Evolutionary conservation across 441 rosid genomes (phyloP).

Genomic region (Euphorbia corollata): DNA sequence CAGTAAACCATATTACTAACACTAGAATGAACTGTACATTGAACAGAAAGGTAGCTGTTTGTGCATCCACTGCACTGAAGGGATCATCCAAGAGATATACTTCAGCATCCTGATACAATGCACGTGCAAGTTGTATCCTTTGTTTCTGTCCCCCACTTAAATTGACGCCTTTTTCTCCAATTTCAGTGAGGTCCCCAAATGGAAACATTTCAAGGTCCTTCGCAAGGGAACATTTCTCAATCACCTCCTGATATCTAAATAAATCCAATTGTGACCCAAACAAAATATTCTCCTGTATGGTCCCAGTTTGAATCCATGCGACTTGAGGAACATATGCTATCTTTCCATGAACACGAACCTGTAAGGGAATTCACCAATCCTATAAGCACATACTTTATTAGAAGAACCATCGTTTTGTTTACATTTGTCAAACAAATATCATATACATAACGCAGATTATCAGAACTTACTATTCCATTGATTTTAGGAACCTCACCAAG

Average conservation of each 20-base stretch:
- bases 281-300: neutral
- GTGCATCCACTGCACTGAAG: slow-evolving; percentile 5
- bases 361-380: neutral
- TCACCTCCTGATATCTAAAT: neutral
- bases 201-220: neutral
- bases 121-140: neutral
- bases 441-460: too few relatives aligned
- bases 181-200: slow-evolving; percentile 2
- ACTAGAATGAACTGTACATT: neutral
- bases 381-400: too few relatives aligned
- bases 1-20: neutral
- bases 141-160: slow-evolving; percentile 1
- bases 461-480: slow-evolving; percentile 31
- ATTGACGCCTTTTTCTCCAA: neutral
- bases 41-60: neutral
- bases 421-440: too few relatives aligned
- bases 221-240: neutral
- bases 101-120: neutral
- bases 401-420: too few relatives aligned
- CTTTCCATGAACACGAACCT: slow-evolving; percentile 27
- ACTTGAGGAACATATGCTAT: slow-evolving; percentile 1
- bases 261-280: neutral
- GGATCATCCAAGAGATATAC: slow-evolving; percentile 3
- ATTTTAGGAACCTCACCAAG: slow-evolving; percentile 45
- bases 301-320: neutral